Base-by-base conservation (phyloP, 768 basidiomycete genomes). In the Podaxis carcinomalis region DNA sequence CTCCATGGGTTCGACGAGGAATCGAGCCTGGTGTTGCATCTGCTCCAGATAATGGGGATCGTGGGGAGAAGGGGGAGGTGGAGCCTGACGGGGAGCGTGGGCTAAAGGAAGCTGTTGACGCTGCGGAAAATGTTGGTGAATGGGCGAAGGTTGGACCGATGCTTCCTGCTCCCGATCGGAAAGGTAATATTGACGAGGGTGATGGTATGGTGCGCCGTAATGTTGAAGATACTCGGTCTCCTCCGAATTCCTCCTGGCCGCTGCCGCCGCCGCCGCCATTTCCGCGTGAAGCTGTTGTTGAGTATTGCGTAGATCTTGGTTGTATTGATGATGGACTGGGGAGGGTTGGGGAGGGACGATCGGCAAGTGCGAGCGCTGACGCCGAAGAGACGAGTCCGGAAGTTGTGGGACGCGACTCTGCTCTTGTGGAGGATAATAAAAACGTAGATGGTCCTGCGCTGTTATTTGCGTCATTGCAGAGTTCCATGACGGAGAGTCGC, bases 401-500 rank as follows among this genome's bases (percentile, higher is more conserved):
- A 63, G 79, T 80, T 67, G 70, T 70, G 55, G 78, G 79, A 32
- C 77, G 73, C 56, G 66, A 64, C 46, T 58, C 62, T 51, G 58
- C 59, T 51, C 61, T 52, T 19, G 51, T 32, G 14, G 62, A 56
- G 53, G 70, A 67, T 63, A 68, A 52, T 65, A 69, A 55, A 64
- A 74, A 63, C 64, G 76, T 69, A 57, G 62, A 50, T 44, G 57
- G 36, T 27, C 51, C 59, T 63, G 67, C 57, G 65, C 66, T 58
- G 50, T 58, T 32, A 57, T 57, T 25, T 39, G 78, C 71, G 78
- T 89, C 88, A 82, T 92, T 90, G 83, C 90, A 91, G 81, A 92
- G 87, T 67, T 92, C 90, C 89, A 92, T 83, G 82, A 92, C 87
- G 73, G 87, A 81, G 82, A 92, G 85, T 63, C 90, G 77, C 67